Conservation (phyloP, 306 rosid species). For the Corylus heterophylla region DNA sequence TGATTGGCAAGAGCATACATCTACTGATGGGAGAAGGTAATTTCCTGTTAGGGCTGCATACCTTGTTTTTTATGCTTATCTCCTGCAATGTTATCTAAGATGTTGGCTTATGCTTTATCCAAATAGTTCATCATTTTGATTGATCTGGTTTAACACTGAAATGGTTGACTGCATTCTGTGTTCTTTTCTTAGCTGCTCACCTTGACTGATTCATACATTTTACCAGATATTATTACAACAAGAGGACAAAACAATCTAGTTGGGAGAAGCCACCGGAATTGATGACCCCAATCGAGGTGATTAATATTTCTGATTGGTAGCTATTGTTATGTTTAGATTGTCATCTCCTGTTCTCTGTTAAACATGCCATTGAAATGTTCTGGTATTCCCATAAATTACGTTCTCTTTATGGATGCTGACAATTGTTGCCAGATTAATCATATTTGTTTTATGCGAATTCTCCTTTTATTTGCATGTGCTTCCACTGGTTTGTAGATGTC, state of each 20-base stretch:
- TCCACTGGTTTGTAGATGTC: slow-evolving; percentile 91
- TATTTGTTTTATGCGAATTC: slow-evolving; percentile 56
- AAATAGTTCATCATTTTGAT: slow-evolving; percentile 6
- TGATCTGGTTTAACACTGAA: neutral
- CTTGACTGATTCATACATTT: neutral
- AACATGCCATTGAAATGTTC: slow-evolving; percentile 33
- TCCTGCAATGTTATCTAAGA: slow-evolving; percentile 1
- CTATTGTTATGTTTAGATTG: slow-evolving; percentile 17
- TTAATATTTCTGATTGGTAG: slow-evolving; percentile 29
- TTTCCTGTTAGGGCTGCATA: neutral
- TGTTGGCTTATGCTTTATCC: slow-evolving; percentile 11
- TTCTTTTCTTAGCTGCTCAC: slow-evolving; percentile 6
- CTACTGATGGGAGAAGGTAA: slow-evolving; percentile 95
- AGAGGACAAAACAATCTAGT: slow-evolving; percentile 84
- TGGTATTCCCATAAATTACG: slow-evolving; percentile 29
- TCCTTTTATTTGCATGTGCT: slow-evolving; percentile 88
- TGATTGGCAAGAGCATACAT: slow-evolving; percentile 98
- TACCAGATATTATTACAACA: slow-evolving; percentile 89
- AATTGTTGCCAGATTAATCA: slow-evolving; percentile 49
- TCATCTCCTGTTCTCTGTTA: slow-evolving; percentile 30
- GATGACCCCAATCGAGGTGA: slow-evolving; percentile 98
- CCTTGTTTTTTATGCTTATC: slow-evolving; percentile 1
- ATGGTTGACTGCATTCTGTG: slow-evolving; percentile 9
- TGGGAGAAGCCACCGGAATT: slow-evolving; percentile 98
- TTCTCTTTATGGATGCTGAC: slow-evolving; percentile 47